These are phyloP conservation scores for Setaria italica DNA, from an alignment of 202 grass and related monocot genomes.

Conservation along the genomic window DNA sequence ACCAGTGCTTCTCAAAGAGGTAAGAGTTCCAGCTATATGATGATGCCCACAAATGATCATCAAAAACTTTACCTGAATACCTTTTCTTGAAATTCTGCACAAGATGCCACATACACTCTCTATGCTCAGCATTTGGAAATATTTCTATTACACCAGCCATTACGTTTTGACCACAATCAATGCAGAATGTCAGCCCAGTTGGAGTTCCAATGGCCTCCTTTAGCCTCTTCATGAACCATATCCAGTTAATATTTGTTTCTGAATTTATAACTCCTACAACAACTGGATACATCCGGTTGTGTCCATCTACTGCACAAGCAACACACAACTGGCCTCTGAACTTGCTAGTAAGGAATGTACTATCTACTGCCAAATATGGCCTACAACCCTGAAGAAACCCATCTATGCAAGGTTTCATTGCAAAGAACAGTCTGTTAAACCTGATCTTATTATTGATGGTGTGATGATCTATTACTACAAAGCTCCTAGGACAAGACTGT, in stretches of 20 bases:
- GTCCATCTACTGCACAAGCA: too few species aligned
- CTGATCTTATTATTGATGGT: too few species aligned
- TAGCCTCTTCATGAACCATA: neutral
- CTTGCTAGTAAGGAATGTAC: too few species aligned
- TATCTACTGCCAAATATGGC: too few species aligned
- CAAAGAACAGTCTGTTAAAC: too few species aligned
- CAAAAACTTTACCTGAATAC: neutral
- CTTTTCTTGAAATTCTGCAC: neutral
- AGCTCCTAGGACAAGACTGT: too few species aligned
- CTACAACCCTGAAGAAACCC: too few species aligned
- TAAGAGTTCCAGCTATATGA: neutral
- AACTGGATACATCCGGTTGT: neutral
- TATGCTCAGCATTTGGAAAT: neutral
- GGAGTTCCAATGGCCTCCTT: neutral
- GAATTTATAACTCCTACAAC: neutral
- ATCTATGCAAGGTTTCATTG: too few species aligned
- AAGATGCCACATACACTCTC: neutral
- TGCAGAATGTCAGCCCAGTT: neutral
- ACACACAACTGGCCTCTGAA: too few species aligned
- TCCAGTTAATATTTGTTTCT: conserved; percentile 4
- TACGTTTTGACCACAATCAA: neutral
- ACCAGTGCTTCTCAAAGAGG: neutral
- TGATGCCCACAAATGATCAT: neutral
- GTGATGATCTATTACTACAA: too few species aligned
- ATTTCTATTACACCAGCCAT: neutral